phyloP scores from a whole-genome alignment of 2,329 filamentous ascomycete genomes.

The Apiospora saccharicola region DNA sequence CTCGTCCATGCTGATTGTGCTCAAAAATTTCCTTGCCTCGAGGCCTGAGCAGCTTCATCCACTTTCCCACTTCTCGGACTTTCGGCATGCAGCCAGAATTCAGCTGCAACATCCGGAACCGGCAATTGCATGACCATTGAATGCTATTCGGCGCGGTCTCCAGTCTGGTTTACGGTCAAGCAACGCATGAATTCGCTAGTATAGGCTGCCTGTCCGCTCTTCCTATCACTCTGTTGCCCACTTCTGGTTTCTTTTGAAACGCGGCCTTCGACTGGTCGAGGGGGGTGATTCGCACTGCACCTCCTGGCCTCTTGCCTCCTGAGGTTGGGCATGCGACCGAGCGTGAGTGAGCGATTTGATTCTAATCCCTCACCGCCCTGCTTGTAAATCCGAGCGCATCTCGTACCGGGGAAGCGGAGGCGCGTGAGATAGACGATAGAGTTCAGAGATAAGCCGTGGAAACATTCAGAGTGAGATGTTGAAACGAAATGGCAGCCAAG shows the following conservation, averaged over 20 bases:
- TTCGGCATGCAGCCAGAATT: background rate
- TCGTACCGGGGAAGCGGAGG: background rate
- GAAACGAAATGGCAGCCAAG: background rate
- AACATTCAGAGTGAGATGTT: background rate
- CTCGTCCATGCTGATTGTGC: background rate
- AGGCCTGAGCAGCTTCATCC: background rate
- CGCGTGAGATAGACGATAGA: background rate
- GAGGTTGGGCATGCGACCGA: slow-evolving; percentile 4
- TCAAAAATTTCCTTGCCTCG: background rate
- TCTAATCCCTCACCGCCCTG: background rate
- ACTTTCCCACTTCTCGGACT: background rate
- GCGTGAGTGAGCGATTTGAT: background rate
- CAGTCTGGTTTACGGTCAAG: background rate
- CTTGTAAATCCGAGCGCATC: background rate
- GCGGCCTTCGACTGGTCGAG: background rate
- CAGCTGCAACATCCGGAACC: background rate
- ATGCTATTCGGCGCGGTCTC: background rate
- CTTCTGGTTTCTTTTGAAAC: background rate
- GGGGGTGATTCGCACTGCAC: background rate
- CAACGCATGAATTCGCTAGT: background rate
- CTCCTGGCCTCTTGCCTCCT: background rate
- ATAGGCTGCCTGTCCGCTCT: background rate
- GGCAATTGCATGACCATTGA: background rate
- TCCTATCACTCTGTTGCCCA: background rate
- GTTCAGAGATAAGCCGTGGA: background rate